These are phyloP conservation scores for Cnidoscolus chayamansa DNA, from an alignment of 441 rosid species.

Conservation along the genomic window DNA sequence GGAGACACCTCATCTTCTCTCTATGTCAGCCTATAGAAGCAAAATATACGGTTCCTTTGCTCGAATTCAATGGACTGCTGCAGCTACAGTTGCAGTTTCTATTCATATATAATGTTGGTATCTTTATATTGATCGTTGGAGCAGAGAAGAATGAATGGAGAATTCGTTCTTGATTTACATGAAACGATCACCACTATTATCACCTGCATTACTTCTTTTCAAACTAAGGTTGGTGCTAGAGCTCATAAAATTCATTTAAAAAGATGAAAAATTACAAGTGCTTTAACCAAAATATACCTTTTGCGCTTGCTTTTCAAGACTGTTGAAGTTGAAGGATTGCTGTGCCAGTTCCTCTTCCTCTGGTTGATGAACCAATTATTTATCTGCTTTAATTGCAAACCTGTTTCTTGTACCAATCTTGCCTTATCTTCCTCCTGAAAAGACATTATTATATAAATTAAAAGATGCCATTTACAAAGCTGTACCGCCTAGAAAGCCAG, in stretches of 20 bases:
- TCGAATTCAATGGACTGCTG: slow-evolving; percentile 4
- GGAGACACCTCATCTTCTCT: slow-evolving; percentile 18
- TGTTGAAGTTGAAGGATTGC: slow-evolving; percentile 86
- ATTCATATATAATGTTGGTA: slow-evolving; percentile 16
- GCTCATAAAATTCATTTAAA: slow-evolving; percentile 13
- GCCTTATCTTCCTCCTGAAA: slow-evolving; percentile 97
- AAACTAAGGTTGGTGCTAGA: slow-evolving; percentile 32
- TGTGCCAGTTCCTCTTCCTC: slow-evolving; percentile 96
- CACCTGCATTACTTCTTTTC: slow-evolving; percentile 92
- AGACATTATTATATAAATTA: background rate
- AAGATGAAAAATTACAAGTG: background rate
- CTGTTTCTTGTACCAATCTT: slow-evolving; percentile 90
- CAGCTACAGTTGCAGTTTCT: slow-evolving; percentile 2
- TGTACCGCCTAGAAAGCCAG: too few relatives aligned
- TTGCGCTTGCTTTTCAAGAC: slow-evolving; percentile 81
- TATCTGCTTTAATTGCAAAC: slow-evolving; percentile 92
- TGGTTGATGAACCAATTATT: slow-evolving; percentile 99
- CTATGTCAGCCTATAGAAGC: slow-evolving; percentile 28
- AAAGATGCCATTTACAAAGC: too few relatives aligned
- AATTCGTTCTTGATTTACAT: slow-evolving; percentile 30
- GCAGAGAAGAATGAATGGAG: too few relatives aligned
- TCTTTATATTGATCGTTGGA: background rate
- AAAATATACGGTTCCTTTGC: slow-evolving; percentile 13
- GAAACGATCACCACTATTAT: slow-evolving; percentile 56
- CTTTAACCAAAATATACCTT: slow-evolving; percentile 49